Conservation (phyloP, 2,329 filamentous ascomycete species). For the Mycosphaerella arachidis region DNA sequence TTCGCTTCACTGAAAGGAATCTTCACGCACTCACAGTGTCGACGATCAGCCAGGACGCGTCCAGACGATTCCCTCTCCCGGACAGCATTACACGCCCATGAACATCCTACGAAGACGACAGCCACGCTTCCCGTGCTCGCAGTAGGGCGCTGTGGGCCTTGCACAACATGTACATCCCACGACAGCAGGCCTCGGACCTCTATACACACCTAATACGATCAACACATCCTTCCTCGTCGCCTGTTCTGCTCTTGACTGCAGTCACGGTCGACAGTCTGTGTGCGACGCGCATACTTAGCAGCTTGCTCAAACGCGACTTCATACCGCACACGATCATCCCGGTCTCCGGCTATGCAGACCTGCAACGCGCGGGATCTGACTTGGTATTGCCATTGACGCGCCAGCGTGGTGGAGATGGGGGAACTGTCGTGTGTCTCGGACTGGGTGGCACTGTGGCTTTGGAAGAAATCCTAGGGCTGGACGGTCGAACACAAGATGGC, state of each 20-base stretch:
- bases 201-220: conserved; percentile 84
- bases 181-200: conserved; percentile 80
- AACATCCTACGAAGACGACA: background rate
- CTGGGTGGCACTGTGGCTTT: conserved; percentile 90
- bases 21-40: background rate
- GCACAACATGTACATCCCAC: conserved; percentile 83
- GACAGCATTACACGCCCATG: conserved; percentile 1
- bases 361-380: conserved; percentile 72
- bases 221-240: conserved; percentile 83
- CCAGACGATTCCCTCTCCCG: background rate
- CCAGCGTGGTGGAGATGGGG: conserved; percentile 75
- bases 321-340: conserved; percentile 97
- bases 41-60: conserved; percentile 1
- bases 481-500: conserved; percentile 51
- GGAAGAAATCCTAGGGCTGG: conserved; percentile 71
- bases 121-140: background rate
- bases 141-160: background rate
- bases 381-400: conserved; percentile 83
- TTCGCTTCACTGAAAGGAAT: background rate
- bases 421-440: conserved; percentile 85
- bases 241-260: conserved; percentile 84
- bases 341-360: conserved; percentile 84
- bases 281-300: conserved; percentile 87
- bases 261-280: conserved; percentile 94
- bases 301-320: conserved; percentile 93